Percentiles rank a stretch among this genome's conserved stretches.
Conservation (phyloP, 495 filamentous ascomycete genomes). For the Mycothermus thermophilus region DNA sequence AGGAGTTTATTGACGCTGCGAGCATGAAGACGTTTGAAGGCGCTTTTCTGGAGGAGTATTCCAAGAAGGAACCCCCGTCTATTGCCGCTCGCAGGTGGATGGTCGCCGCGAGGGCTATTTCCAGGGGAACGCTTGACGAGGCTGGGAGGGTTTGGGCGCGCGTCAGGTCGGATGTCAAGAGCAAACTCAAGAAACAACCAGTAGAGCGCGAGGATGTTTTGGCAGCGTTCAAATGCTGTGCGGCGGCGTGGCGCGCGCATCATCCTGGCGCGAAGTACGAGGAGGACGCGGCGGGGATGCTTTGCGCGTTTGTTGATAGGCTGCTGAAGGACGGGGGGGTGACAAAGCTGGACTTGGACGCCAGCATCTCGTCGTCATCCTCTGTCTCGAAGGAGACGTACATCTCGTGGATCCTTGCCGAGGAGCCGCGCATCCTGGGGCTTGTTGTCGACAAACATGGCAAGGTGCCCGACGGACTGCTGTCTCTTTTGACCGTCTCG, state of each 20-base stretch:
- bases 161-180: conserved; percentile 21
- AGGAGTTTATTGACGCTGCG: conserved; percentile 27
- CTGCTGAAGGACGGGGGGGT: conserved; percentile 9
- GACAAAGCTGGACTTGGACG: conserved; percentile 4
- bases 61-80: conserved; percentile 10
- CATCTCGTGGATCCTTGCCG: conserved; percentile 15
- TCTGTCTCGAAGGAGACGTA: conserved; percentile 9
- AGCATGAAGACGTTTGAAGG: conserved; percentile 18
- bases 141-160: conserved; percentile 21
- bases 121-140: conserved; percentile 22
- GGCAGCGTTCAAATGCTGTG: conserved; percentile 30
- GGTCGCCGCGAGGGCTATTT: conserved; percentile 22
- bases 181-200: conserved; percentile 19
- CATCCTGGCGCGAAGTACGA: conserved; percentile 22
- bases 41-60: conserved; percentile 6
- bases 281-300: conserved; percentile 18
- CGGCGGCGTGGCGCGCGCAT: conserved; percentile 24
- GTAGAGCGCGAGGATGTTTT: conserved; percentile 18
- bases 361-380: conserved; percentile 11
- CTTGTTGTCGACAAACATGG: conserved; percentile 9
- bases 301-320: conserved; percentile 22
- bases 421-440: conserved; percentile 3
- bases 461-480: conserved; percentile 5
- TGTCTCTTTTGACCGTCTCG: conserved; percentile 2
- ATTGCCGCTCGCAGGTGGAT: conserved; percentile 25